A percentile compares a stretch with the other conserved stretches of the same genome.
phyloP scores from a whole-genome alignment of 306 rosid species.

The Pueraria montana region DNA sequence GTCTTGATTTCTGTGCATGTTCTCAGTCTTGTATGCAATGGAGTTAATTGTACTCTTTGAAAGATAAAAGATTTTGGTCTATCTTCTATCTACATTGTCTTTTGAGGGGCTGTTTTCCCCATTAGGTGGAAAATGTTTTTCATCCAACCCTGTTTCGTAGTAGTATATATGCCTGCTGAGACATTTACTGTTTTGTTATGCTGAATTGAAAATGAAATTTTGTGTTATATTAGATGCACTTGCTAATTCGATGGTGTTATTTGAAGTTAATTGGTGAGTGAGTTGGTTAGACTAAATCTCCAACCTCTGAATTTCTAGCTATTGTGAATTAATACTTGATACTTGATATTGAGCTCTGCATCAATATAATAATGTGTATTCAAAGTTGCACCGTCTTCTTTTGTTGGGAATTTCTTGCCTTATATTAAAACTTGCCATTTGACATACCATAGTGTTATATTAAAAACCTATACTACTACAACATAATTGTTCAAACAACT shows the following conservation, averaged over 20 bases:
- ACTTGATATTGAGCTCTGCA: constrained; percentile 8
- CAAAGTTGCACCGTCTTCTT: constrained; percentile 30
- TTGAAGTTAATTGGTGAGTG: not conserved
- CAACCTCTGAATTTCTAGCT: constrained; percentile 22
- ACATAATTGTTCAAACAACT: constrained; percentile 33
- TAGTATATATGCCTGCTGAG: not conserved
- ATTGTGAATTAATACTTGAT: not conserved
- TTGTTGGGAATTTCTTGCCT: constrained; percentile 33
- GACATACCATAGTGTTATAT: constrained; percentile 28
- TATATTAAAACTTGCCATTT: constrained; percentile 13
- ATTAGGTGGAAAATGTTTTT: not conserved
- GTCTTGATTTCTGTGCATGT: not conserved
- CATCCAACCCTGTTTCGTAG: constrained; percentile 24
- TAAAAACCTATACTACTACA: constrained; percentile 29
- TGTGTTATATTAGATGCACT: not conserved
- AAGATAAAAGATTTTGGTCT: constrained; percentile 8
- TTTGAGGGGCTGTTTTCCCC: not conserved
- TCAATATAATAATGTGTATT: constrained; percentile 5
- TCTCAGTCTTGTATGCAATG: constrained; percentile 27
- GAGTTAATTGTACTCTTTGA: not conserved
- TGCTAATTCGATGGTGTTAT: constrained; percentile 26
- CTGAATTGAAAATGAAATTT: constrained; percentile 9
- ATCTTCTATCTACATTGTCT: not conserved
- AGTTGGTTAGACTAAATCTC: constrained; percentile 5
- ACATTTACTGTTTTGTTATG: not conserved